These are phyloP conservation scores for Pugionium cornutum DNA, from an alignment of 345 rosid genomes.

Conservation along the genomic window DNA sequence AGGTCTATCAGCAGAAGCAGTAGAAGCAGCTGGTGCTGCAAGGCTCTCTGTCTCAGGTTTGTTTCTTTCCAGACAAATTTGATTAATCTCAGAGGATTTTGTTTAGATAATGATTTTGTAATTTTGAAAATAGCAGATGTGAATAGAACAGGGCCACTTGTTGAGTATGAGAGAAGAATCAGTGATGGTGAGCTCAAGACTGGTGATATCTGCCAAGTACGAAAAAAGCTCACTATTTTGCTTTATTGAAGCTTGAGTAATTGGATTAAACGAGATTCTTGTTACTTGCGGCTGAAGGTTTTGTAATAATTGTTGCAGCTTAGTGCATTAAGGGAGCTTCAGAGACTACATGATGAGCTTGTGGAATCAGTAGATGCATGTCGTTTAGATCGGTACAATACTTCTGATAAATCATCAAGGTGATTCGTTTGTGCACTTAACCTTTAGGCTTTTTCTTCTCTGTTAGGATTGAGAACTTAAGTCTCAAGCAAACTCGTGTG, in stretches of 20 bases:
- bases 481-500: neutral
- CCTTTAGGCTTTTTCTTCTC: neutral
- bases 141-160: slow-evolving; percentile 69
- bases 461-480: slow-evolving; percentile 11
- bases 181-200: slow-evolving; percentile 76
- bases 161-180: slow-evolving; percentile 86
- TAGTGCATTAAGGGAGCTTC: slow-evolving; percentile 81
- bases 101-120: slow-evolving; percentile 10
- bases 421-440: slow-evolving; percentile 23
- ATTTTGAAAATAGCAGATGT: slow-evolving; percentile 48
- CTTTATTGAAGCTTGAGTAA: neutral
- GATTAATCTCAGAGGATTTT: neutral
- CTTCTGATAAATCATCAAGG: slow-evolving; percentile 82
- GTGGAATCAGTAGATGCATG: slow-evolving; percentile 80
- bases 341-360: slow-evolving; percentile 84
- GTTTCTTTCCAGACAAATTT: neutral
- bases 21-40: slow-evolving; percentile 40
- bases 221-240: slow-evolving; percentile 5
- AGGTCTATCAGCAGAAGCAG: slow-evolving; percentile 53
- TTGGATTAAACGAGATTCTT: neutral
- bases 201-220: slow-evolving; percentile 89
- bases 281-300: slow-evolving; percentile 22
- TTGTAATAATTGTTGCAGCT: slow-evolving; percentile 47
- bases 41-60: slow-evolving; percentile 34
- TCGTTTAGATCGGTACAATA: slow-evolving; percentile 82